These are phyloP conservation scores for Nakaseomyces uthaithaninus DNA, from an alignment of 1,139 yeast genomes.

Conservation along the genomic window DNA sequence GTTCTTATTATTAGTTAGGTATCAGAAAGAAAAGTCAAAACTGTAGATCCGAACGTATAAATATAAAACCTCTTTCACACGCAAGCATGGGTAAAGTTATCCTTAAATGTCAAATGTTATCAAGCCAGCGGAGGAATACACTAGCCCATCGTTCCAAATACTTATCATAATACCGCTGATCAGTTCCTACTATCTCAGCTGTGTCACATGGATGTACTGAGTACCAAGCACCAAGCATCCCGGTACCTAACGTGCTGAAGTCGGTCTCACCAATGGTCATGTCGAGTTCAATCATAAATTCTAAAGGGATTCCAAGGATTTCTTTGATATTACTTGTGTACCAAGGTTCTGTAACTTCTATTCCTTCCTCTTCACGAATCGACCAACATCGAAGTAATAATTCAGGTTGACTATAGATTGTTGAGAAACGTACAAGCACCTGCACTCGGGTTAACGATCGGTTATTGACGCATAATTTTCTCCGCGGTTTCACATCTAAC, in stretches of 20 bases:
- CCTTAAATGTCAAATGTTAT: not conserved
- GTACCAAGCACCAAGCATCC: conserved; percentile 23
- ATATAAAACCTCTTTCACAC: too few species aligned
- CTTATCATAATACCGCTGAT: not conserved
- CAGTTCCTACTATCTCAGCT: conserved; percentile 20
- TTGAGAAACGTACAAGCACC: not conserved
- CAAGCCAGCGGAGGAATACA: not conserved
- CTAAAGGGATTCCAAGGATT: not conserved
- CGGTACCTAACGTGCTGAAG: too few species aligned
- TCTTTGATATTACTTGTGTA: not conserved
- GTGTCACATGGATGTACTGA: conserved; percentile 28
- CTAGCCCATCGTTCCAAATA: conserved; percentile 1
- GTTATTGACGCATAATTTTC: not conserved
- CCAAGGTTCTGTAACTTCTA: not conserved
- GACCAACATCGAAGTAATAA: conserved; percentile 1
- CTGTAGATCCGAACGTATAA: too few species aligned
- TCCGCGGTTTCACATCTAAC: not conserved
- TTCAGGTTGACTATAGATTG: not conserved
- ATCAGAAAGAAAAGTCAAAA: conserved; percentile 1
- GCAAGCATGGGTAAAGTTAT: too few species aligned
- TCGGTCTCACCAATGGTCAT: not conserved
- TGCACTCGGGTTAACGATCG: not conserved
- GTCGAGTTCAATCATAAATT: not conserved
- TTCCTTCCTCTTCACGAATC: not conserved
- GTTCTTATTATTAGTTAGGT: too few species aligned